Evolutionary conservation across 2,329 filamentous ascomycete genomes (phyloP).

Genomic region (Diplodia mutila): DNA sequence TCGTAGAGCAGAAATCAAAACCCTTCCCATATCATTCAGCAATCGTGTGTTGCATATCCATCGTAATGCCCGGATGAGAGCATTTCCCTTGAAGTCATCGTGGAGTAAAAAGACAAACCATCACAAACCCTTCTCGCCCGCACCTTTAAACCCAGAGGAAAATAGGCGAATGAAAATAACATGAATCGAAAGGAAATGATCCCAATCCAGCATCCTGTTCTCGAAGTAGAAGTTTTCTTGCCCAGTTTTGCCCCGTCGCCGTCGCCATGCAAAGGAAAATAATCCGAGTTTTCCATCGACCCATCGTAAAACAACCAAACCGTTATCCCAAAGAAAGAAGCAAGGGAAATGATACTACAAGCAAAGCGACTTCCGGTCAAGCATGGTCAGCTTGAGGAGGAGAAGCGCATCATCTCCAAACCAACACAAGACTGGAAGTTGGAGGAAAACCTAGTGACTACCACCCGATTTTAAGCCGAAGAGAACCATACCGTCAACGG

Average conservation of each 20-base stretch:
- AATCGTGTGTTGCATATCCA: neutral
- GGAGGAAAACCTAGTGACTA: constrained; percentile 3
- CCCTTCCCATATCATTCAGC: constrained; percentile 2
- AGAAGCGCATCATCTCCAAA: neutral
- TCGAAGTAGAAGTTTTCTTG: neutral
- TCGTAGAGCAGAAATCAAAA: neutral
- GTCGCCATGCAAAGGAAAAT: constrained; percentile 19
- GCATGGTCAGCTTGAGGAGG: neutral
- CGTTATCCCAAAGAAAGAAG: neutral
- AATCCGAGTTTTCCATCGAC: neutral
- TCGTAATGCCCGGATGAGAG: neutral
- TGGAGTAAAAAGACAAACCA: neutral
- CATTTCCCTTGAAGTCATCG: neutral
- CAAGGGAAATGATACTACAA: constrained; percentile 5
- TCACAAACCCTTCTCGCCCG: neutral
- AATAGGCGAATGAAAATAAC: neutral
- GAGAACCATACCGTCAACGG: neutral
- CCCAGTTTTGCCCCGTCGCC: constrained; percentile 10
- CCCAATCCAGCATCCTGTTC: neutral
- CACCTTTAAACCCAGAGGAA: neutral
- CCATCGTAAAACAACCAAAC: neutral
- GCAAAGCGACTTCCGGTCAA: neutral
- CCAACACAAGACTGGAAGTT: neutral
- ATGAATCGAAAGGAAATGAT: neutral
- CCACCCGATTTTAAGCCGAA: neutral